Percentiles rank a stretch among this genome's conserved stretches.
phyloP scores from a whole-genome alignment of 2,329 filamentous ascomycete species.

The Pseudopithomyces chartarum region DNA sequence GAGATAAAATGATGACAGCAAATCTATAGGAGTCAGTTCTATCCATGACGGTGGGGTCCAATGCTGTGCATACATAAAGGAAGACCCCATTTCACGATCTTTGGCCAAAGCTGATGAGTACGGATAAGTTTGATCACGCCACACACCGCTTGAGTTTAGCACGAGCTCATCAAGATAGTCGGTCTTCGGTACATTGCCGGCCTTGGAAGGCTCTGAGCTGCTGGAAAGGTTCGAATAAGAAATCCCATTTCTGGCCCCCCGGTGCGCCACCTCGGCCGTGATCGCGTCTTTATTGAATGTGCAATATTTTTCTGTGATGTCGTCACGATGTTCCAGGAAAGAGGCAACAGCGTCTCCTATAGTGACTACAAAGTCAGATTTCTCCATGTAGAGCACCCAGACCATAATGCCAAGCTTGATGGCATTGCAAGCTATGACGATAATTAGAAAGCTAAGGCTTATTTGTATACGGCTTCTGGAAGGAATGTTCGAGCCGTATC shows the following conservation, averaged over 20 bases:
- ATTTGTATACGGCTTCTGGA: constrained; percentile 17
- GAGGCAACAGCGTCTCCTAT: constrained; percentile 21
- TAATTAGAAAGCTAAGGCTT: constrained; percentile 16
- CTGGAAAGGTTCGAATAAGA: not conserved
- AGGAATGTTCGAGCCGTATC: not conserved
- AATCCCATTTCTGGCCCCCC: not conserved
- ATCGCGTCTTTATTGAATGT: constrained; percentile 6
- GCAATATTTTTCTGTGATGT: constrained; percentile 5
- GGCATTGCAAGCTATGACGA: constrained; percentile 21
- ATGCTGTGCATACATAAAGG: not conserved
- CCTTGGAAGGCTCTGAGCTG: not conserved
- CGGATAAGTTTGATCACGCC: not conserved
- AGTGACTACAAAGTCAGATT: constrained; percentile 17
- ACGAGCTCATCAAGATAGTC: not conserved
- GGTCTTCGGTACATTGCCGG: not conserved
- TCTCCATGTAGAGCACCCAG: constrained; percentile 5
- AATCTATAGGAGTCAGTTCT: not conserved
- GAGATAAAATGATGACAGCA: not conserved
- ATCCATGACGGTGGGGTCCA: not conserved
- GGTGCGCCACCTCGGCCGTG: not conserved
- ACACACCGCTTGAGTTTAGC: not conserved
- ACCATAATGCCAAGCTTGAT: constrained; percentile 20
- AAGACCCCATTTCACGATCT: constrained; percentile 5
- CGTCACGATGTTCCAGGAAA: constrained; percentile 13
- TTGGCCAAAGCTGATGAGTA: not conserved